Conservation (phyloP, 176 grass and related monocot species). For the Alloteropsis semialata region DNA sequence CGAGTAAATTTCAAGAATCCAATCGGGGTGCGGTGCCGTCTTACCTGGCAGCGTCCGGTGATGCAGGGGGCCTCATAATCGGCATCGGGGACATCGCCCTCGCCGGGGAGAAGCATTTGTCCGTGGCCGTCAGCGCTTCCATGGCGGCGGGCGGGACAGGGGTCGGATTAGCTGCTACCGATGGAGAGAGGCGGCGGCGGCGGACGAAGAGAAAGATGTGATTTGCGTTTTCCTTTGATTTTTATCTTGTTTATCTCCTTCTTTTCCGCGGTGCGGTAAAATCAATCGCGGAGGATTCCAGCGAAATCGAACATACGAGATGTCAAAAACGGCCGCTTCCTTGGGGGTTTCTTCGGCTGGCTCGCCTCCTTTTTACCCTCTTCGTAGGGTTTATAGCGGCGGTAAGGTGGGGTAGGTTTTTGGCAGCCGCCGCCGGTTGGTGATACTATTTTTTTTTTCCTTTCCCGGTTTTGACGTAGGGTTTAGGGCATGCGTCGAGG, state of each 20-base stretch:
- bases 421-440: constrained; percentile 26
- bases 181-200: constrained; percentile 10
- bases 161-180: constrained; percentile 23
- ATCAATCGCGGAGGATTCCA: constrained; percentile 24
- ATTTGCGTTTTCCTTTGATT: constrained; percentile 25
- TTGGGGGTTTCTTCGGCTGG: constrained; percentile 28
- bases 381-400: constrained; percentile 40
- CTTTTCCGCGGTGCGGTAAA: constrained; percentile 20
- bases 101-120: constrained; percentile 65
- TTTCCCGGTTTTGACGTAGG: background rate
- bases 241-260: constrained; percentile 27
- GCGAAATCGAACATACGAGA: constrained; percentile 19
- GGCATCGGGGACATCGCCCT: constrained; percentile 64
- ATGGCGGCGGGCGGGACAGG: constrained; percentile 46
- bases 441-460: background rate
- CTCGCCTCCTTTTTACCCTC: constrained; percentile 22
- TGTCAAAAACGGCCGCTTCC: constrained; percentile 30
- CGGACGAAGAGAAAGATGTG: constrained; percentile 11
- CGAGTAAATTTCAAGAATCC: constrained; percentile 25
- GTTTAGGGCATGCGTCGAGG: background rate
- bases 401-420: constrained; percentile 23
- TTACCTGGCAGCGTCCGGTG: constrained; percentile 57
- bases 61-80: constrained; percentile 46
- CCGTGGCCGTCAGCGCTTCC: constrained; percentile 35
- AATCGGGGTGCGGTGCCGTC: background rate